Base-by-base conservation (phyloP, 148 eudicot genomes). In the Diospyros kaki region DNA sequence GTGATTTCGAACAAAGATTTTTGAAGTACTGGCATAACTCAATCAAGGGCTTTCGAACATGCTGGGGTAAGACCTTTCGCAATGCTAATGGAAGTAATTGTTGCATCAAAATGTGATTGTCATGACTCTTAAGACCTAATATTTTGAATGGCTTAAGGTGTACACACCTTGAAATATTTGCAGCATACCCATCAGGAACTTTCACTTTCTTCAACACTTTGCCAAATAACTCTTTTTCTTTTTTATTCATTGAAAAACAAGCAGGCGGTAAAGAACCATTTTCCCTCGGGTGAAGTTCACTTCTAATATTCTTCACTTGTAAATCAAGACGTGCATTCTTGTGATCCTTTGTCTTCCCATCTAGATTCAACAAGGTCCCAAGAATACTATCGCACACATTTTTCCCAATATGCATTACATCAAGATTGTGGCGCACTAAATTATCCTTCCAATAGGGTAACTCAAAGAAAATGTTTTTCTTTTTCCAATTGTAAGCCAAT, bases 391-490 rank as follows among this genome's bases (percentile, higher is more conserved):
- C 77, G 42, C 72, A 56, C 2, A 77, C 78, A 63, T 81, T 81
- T 6, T 78, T 78, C 17, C 77, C 76, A 28, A 74, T 71, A 60
- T 80, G 79, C 79, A 83, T 80, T 5, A 80, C 73, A 77, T 73
- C 73, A 4, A 79, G 54, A 79, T 69, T 73, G n/a, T 75, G 79
- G 11, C 69, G 43, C 4, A 75, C 17, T 52, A 58, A 51, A 51
- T 71, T 76, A 51, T 60, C 8, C 40, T 72, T 52, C 73, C 80
- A 81, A 59, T 81, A 81, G 12, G 62, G 55, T 3, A 81, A 38
- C 3, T 76, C 53, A 40, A 76, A 76, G 41, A 65, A 75, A 1
- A 64, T 62, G 41, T 58, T 67, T 52, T n/a, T 76, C 9, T 81
- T 76, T 44, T 42, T 52, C 51, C 64, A 66, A 50, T 43, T 54